A percentile compares a stretch with the other conserved stretches of the same genome.
phyloP scores from a whole-genome alignment of 163 green algal species.

The Prototheca wickerhamii region DNA sequence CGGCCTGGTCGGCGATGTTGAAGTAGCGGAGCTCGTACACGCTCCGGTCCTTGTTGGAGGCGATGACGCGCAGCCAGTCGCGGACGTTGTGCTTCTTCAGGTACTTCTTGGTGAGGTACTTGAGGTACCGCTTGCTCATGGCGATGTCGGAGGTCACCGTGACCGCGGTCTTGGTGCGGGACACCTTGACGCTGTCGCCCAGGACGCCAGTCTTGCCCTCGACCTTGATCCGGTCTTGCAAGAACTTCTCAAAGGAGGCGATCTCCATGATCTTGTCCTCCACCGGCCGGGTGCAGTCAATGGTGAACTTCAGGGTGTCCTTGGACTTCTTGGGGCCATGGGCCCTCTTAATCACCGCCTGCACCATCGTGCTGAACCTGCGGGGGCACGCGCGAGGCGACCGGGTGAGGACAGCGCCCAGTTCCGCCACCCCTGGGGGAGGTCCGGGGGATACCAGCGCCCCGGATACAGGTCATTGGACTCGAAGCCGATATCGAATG shows the following conservation, averaged over 20 bases:
- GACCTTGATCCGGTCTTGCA: slow-evolving; percentile 97
- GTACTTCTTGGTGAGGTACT: slow-evolving; percentile 96
- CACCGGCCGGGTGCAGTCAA: slow-evolving; percentile 89
- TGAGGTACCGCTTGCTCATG: slow-evolving; percentile 88
- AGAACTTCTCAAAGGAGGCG: slow-evolving; percentile 90
- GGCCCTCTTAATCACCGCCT: slow-evolving; percentile 24
- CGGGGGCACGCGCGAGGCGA: too few species aligned
- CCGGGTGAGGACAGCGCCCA: too few species aligned
- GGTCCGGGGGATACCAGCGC: too few species aligned
- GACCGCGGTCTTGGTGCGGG: slow-evolving; percentile 86
- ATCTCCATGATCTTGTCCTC: slow-evolving; percentile 98
- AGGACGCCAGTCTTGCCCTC: slow-evolving; percentile 85
- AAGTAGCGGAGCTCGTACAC: slow-evolving; percentile 98
- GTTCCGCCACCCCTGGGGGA: too few species aligned
- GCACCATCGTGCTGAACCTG: slow-evolving; percentile 35
- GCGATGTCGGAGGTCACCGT: slow-evolving; percentile 72
- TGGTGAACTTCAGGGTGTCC: slow-evolving; percentile 73
- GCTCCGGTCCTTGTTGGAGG: slow-evolving; percentile 89
- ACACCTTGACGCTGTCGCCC: slow-evolving; percentile 81
- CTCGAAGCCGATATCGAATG: too few species aligned
- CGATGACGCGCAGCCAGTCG: slow-evolving; percentile 98
- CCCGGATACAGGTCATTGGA: too few species aligned
- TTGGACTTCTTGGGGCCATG: slow-evolving; percentile 51
- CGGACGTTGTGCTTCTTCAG: slow-evolving; percentile 98
- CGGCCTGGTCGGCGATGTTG: slow-evolving; percentile 92